A percentile compares a stretch with the other conserved stretches of the same genome.
phyloP scores from a whole-genome alignment of 2,329 filamentous ascomycete genomes.

The Phialemonium atrogriseum region DNA sequence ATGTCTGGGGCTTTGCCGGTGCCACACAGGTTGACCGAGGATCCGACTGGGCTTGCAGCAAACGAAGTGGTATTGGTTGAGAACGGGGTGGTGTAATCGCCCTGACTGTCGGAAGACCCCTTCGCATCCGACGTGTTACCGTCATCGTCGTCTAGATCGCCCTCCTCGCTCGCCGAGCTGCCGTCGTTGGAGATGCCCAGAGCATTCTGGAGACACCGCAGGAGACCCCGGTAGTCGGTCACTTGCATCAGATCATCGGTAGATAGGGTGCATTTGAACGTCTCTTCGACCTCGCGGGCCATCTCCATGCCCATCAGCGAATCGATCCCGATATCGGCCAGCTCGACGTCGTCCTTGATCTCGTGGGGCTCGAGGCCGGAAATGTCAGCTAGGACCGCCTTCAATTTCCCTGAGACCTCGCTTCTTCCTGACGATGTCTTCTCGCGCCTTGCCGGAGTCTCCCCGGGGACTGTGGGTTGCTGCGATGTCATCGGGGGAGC shows the following conservation, averaged over 20 bases:
- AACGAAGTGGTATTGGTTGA: not conserved
- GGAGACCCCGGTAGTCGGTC: conserved; percentile 1
- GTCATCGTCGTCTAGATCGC: not conserved
- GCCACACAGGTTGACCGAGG: not conserved
- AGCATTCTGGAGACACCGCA: not conserved
- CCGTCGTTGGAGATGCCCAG: not conserved
- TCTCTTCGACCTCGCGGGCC: conserved; percentile 28
- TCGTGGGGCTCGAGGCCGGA: conserved; percentile 27
- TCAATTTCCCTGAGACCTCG: conserved; percentile 4
- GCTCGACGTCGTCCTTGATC: conserved; percentile 23
- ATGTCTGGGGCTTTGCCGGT: not conserved
- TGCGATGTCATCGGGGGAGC: not conserved
- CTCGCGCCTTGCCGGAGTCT: too few relatives aligned
- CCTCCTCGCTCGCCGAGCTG: not conserved
- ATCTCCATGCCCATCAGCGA: conserved; percentile 43
- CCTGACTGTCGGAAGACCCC: not conserved
- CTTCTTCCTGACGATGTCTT: not conserved
- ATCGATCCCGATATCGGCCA: conserved; percentile 39
- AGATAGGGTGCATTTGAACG: conserved; percentile 22
- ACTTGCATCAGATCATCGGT: conserved; percentile 3
- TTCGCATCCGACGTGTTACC: not conserved
- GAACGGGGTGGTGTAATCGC: not conserved
- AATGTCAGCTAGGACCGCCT: conserved; percentile 15
- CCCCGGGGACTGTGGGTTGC: too few relatives aligned
- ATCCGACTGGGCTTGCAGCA: not conserved